Evolutionary conservation across 2,329 filamentous ascomycete species (phyloP).

Genomic region (Aspergillus carbonarius): DNA sequence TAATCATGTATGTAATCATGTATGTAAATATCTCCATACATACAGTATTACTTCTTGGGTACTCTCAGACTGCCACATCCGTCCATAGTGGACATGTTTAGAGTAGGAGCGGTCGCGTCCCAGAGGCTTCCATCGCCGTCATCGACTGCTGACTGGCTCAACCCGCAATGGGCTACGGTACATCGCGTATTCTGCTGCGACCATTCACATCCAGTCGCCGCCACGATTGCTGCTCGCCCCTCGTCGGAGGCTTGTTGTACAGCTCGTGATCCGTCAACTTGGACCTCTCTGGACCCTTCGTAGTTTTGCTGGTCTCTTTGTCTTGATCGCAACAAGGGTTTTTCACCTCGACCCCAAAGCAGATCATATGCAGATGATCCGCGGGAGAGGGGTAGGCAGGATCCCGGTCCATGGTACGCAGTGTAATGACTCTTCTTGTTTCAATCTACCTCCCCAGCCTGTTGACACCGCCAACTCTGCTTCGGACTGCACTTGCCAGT

Average conservation of each 20-base stretch:
- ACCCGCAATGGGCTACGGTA: slow-evolving; percentile 5
- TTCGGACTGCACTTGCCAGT: not conserved
- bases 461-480: not conserved
- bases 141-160: slow-evolving; percentile 29
- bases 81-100: not conserved
- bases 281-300: not conserved
- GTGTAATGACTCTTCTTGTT: not conserved
- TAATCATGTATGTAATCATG: slow-evolving; percentile 13
- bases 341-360: not conserved
- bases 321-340: not conserved
- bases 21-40: slow-evolving; percentile 2
- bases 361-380: not conserved
- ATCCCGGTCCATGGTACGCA: not conserved
- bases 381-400: not conserved
- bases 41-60: not conserved
- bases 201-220: slow-evolving; percentile 6
- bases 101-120: slow-evolving; percentile 29
- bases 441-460: not conserved
- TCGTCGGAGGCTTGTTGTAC: not conserved
- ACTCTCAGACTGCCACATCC: not conserved
- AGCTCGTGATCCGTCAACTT: not conserved
- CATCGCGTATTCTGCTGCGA: not conserved
- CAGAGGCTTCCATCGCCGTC: slow-evolving; percentile 22
- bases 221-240: not conserved
- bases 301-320: not conserved